Base-by-base conservation (phyloP, 2,329 filamentous ascomycete species). In the Helminthosporium solani region DNA sequence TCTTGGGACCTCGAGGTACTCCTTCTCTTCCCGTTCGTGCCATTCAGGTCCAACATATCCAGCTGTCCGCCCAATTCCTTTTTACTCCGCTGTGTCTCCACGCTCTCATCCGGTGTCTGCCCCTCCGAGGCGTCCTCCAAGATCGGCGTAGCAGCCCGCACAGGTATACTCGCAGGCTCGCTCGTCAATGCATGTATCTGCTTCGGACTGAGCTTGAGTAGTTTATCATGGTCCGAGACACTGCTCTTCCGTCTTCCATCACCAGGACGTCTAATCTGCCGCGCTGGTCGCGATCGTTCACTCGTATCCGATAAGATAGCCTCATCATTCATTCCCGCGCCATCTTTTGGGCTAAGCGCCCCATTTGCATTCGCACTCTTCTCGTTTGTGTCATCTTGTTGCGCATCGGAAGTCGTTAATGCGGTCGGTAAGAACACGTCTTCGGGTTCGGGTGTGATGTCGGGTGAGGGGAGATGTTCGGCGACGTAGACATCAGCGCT, bases 101-200 rank as follows among this genome's bases (percentile, higher is more conserved):
- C 45, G 7, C 49, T 50, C 21, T 57, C 50, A 3, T 50, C 53
- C n/a, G 52, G 47, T 19, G 55, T 50, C 31, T 50, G 56, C 16
- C 48, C 51, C 27, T 66, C 65, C 12, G 55, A 42, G 3, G 56
- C 60, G 34, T 71, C 67, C 46, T 72, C 70, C 4, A 57, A 53
- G 16, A 74, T 69, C 4, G 64, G 67, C 5, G 68, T 60, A 7
- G 71, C 70, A 12, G 73, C 61, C 21, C 75, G 74, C 30, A 78
- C 60, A 2, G 79, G 77, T n/a, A 82, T 70, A 33, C 77, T 81
- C 14, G 78, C 71, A 7, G 78, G 77, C 11, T 79, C 78, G 14
- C 73, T 70, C 5, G 78, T 79, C 33, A 83, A 72, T 35, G 80
- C 78, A 33, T 79, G 73, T 2, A 83, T 77, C 60, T 81, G 74